Base-by-base conservation (phyloP, 768 basidiomycete species). In the Clitopilus hobsonii region DNA sequence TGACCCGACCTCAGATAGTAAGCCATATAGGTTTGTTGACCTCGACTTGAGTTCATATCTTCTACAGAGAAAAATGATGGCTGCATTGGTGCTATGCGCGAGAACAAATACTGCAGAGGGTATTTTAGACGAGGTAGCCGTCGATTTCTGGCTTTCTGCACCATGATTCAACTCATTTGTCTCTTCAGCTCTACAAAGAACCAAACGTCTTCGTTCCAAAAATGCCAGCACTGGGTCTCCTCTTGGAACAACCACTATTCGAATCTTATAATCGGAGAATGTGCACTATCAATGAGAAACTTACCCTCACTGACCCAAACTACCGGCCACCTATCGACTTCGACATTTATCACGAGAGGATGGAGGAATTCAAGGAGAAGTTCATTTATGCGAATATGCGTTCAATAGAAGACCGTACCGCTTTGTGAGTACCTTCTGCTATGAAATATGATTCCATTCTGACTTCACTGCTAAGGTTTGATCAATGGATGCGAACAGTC, bases 31-130 rank as follows among this genome's bases (percentile, higher is more conserved):
- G n/a, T n/a, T n/a, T n/a, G n/a, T n/a, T n/a, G n/a, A n/a, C 55
- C 61, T 66, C 54, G 54, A 47, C 41, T 56, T 52, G 36, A 41
- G 22, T 48, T 29, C 47, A 14, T 50, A 36, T 54, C 52, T 53
- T 52, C 47, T 49, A 5, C 66, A 98, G 96, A 89, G 97, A 56
- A 99, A 99, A 74, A 99, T 99, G 97, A 91, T 98, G 73, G 82
- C 88, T 2, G 80, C 84, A 28, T 77, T 94, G 16, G 84, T 98
- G n/a, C 74, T 98, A 38, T 74, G 84, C 16, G 84, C 83, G 63
- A 79, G 96, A 55, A 91, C 91, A 4, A 75, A 75, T 3, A 88
- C 91, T 0, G 91, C 95, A 0, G 68, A 84, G 13, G 74, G 82
- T 3, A 69, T 98, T 47, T 84, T 98, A 45, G 81, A 85, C 56